These are phyloP conservation scores for Rhizopogon vinicolor DNA, from an alignment of 768 basidiomycete genomes.

Conservation along the genomic window DNA sequence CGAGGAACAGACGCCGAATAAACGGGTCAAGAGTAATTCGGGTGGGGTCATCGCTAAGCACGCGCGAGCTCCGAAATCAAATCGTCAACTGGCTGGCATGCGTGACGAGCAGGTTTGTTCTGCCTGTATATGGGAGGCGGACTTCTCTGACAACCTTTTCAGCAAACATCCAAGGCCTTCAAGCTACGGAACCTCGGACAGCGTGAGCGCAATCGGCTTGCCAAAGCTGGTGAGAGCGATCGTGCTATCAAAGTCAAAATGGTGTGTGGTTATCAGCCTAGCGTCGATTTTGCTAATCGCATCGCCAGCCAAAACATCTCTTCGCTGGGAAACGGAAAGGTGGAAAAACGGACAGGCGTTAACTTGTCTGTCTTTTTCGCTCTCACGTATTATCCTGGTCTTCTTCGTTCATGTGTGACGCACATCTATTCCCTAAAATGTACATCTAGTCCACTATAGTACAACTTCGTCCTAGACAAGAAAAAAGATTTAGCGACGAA, in stretches of 20 bases:
- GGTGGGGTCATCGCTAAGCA: slow-evolving; percentile 48
- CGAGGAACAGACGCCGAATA: slow-evolving; percentile 47
- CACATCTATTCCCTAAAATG: slow-evolving; percentile 9
- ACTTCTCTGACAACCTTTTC: slow-evolving; percentile 8
- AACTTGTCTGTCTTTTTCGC: neutral
- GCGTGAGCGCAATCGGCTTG: slow-evolving; percentile 80
- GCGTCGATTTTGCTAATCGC: neutral
- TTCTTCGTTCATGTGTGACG: neutral
- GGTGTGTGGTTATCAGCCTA: slow-evolving; percentile 40
- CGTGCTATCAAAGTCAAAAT: slow-evolving; percentile 78
- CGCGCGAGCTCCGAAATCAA: slow-evolving; percentile 57
- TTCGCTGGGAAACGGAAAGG: slow-evolving; percentile 78
- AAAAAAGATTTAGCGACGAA: neutral
- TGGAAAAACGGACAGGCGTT: slow-evolving; percentile 71
- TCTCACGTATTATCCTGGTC: slow-evolving; percentile 2
- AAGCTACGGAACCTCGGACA: slow-evolving; percentile 85
- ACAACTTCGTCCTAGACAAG: slow-evolving; percentile 8
- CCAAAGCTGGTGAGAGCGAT: slow-evolving; percentile 89
- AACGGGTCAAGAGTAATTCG: slow-evolving; percentile 58
- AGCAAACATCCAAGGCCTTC: slow-evolving; percentile 80
- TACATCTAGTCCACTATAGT: neutral
- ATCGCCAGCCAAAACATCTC: slow-evolving; percentile 71
- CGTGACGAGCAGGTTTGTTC: slow-evolving; percentile 63
- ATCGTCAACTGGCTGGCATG: slow-evolving; percentile 77
- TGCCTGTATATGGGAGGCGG: neutral